Evolutionary conservation across 768 basidiomycete genomes (phyloP).

Genomic region (Gyrodon lividus): DNA sequence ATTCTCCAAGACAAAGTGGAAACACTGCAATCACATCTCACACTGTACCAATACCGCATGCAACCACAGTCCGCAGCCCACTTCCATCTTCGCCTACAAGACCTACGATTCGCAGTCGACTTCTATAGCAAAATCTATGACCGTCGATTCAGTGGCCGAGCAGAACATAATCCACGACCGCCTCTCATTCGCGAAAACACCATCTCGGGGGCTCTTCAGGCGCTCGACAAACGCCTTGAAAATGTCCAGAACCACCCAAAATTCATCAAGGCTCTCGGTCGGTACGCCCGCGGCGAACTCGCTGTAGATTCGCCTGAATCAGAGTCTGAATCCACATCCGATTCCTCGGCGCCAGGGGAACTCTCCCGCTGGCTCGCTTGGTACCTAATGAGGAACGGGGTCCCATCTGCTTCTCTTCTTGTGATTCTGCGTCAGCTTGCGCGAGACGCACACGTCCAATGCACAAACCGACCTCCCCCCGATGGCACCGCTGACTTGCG

Average conservation of each 20-base stretch:
- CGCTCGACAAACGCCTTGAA: conserved; percentile 58
- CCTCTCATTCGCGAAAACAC: conserved; percentile 74
- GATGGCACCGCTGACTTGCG: conserved; percentile 45
- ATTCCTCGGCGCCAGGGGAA: conserved; percentile 5
- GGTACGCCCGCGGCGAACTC: conserved; percentile 58
- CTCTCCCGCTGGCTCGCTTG: conserved; percentile 53
- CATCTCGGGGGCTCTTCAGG: conserved; percentile 61
- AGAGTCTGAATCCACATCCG: conserved; percentile 6
- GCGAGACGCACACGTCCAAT: conserved; percentile 58
- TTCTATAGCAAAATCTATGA: conserved; percentile 79
- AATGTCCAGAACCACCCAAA: conserved; percentile 27
- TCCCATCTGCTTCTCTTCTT: conserved; percentile 70
- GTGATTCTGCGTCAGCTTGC: conserved; percentile 61
- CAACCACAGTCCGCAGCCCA: conserved; percentile 57
- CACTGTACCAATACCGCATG: conserved; percentile 64
- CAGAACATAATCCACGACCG: conserved; percentile 62
- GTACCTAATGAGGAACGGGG: conserved; percentile 69
- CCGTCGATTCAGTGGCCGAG: conserved; percentile 68
- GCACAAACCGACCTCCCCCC: conserved; percentile 47
- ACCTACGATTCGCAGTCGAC: conserved; percentile 70
- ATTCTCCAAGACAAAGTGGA: conserved; percentile 89
- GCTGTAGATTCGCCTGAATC: conserved; percentile 22
- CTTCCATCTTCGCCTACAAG: conserved; percentile 69
- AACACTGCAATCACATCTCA: conserved; percentile 72
- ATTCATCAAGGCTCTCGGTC: conserved; percentile 38